Base-by-base conservation (phyloP, 345 rosid species). In the Euphorbia tirucalli region DNA sequence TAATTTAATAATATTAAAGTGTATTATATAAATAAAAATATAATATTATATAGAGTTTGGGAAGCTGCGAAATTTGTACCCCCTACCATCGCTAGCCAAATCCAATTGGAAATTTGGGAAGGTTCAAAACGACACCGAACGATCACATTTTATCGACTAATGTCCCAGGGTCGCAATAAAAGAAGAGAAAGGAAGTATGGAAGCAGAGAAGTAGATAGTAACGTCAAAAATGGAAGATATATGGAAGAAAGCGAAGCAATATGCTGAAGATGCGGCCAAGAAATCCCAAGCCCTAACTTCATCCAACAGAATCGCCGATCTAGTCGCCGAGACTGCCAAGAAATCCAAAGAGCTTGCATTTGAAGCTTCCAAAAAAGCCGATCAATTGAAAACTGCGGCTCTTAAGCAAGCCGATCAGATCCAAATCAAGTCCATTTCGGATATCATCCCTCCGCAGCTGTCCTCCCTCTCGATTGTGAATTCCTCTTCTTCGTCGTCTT, bases 361-460 rank as follows among this genome's bases (percentile, higher is more conserved):
- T 18, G 98, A 94, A 74, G 98, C 98, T 24, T 87, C 98, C 57
- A 92, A 89, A 85, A 92, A 83, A 64, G 93, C 89, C 69, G 90
- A 89, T 69, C 81, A 85, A 76, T 67, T 93, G 68, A 92, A 85
- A 74, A 69, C 76, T 77, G 93, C 88, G 28, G 96, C 97, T 41
- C 75, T 91, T 68, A 86, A 87, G 57, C 98, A 94, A 65, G 98
- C 97, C 61, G 97, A 94, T 82, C 97, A 87, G 87, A 81, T 88
- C 89, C 93, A 85, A 59, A 74, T 91, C 65, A 90, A 90, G 80
- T 88, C 97, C 68, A 78, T 94, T 65, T 74, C 96, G 60, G 96
- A 93, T 69, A 77, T 87, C 46, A 84, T 92, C 57, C 90, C 95
- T 56, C 79, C 95, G 30, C 89, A 84, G 65, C 69, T 86, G 39